Percentiles rank a stretch among this genome's conserved stretches.
phyloP scores from a whole-genome alignment of 768 basidiomycete species.

The Phaffia australis region DNA sequence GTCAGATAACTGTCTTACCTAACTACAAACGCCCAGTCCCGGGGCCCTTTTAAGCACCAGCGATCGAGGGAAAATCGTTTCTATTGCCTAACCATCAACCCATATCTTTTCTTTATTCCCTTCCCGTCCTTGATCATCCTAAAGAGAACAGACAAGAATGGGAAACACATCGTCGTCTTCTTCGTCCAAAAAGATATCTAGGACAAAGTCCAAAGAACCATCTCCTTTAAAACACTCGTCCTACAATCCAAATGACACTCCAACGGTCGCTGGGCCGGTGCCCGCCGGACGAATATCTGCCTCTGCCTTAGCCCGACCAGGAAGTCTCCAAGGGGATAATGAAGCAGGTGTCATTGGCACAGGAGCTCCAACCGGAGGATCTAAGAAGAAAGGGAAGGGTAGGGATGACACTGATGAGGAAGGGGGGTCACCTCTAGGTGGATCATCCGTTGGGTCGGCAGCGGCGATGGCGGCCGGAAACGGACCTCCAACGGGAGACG shows the following conservation, averaged over 20 bases:
- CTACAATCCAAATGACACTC: conserved; percentile 15
- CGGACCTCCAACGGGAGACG: background rate
- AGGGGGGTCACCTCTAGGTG: background rate
- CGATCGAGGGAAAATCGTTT: background rate
- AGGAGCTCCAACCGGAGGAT: conserved; percentile 13
- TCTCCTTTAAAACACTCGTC: conserved; percentile 19
- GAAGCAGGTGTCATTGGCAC: too few relatives aligned
- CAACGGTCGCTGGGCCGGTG: conserved; percentile 20
- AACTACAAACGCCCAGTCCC: too few relatives aligned
- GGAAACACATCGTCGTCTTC: conserved; percentile 21
- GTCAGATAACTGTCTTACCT: too few relatives aligned
- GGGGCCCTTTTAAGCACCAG: too few relatives aligned
- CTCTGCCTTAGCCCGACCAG: background rate
- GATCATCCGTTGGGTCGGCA: background rate
- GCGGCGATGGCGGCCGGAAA: background rate
- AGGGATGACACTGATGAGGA: conserved; percentile 1
- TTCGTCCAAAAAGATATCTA: conserved; percentile 24
- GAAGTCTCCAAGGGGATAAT: background rate
- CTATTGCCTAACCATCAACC: background rate
- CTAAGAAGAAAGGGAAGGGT: conserved; percentile 19
- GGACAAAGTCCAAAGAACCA: conserved; percentile 23
- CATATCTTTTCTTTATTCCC: too few relatives aligned
- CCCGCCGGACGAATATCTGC: conserved; percentile 13
- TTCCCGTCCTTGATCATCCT: background rate
- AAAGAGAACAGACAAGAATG: conserved; percentile 1